These are phyloP conservation scores for Sugiyamaella japonica DNA, from an alignment of 1,139 yeast species.

Conservation along the genomic window DNA sequence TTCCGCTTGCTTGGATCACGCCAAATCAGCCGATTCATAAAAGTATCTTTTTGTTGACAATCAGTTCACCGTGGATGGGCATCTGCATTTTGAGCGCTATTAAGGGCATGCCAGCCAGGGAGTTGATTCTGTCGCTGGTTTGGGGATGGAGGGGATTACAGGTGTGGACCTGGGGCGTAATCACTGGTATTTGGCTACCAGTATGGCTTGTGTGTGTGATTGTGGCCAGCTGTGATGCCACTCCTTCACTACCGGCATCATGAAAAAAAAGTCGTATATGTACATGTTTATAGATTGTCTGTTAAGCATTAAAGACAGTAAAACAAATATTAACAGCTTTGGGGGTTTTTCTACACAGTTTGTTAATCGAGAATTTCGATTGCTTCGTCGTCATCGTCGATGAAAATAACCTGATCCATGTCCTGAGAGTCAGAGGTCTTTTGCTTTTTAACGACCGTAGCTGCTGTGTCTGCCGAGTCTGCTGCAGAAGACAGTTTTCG, in stretches of 20 bases:
- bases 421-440: neutral
- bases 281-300: constrained; percentile 2
- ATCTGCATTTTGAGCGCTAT: constrained; percentile 44
- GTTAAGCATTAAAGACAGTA: neutral
- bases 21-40: constrained; percentile 35
- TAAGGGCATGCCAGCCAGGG: constrained; percentile 14
- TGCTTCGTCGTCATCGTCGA: constrained; percentile 35
- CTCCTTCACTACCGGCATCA: constrained; percentile 1
- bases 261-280: constrained; percentile 11
- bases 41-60: constrained; percentile 25
- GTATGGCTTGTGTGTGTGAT: constrained; percentile 58
- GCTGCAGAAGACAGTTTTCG: neutral
- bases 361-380: constrained; percentile 32
- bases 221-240: constrained; percentile 12
- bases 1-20: constrained; percentile 70
- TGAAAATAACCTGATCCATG: constrained; percentile 28
- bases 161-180: constrained; percentile 85
- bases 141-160: constrained; percentile 69
- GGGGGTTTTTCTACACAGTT: neutral
- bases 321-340: neutral
- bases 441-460: neutral
- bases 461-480: neutral
- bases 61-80: constrained; percentile 34
- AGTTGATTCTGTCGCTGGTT: constrained; percentile 40
- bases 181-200: constrained; percentile 79